phyloP scores from a whole-genome alignment of 2,329 filamentous ascomycete species.

The Phymatotrichopsis omnivora region DNA sequence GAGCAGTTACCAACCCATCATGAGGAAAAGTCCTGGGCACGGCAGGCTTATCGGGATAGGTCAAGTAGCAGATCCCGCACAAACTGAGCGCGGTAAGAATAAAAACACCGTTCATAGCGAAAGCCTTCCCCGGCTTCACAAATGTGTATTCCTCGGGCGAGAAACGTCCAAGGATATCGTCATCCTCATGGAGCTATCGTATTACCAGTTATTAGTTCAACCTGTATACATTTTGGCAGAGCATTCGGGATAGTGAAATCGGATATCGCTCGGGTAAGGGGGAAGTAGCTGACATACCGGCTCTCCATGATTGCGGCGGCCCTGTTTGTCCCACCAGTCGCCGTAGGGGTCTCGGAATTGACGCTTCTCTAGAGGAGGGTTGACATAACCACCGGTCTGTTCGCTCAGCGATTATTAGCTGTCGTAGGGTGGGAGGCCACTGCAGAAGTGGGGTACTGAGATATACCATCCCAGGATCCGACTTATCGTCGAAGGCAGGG shows the following conservation, averaged over 20 bases:
- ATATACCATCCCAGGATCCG: conserved; percentile 26
- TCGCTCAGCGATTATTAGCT: neutral
- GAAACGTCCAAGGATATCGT: conserved; percentile 86
- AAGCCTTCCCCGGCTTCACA: conserved; percentile 57
- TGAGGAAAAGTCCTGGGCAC: conserved; percentile 58
- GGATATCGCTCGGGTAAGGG: neutral
- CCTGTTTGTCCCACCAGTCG: conserved; percentile 96
- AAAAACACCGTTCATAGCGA: conserved; percentile 59
- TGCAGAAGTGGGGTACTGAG: too few species aligned
- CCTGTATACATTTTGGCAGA: too few species aligned
- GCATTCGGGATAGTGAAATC: too few species aligned
- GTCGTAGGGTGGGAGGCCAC: neutral
- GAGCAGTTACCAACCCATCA: conserved; percentile 60
- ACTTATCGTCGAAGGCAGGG: conserved; percentile 16
- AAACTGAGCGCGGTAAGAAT: conserved; percentile 53
- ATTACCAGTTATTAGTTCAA: conserved; percentile 3
- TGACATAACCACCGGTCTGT: conserved; percentile 76
- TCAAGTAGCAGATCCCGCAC: conserved; percentile 55
- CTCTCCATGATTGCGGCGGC: conserved; percentile 93
- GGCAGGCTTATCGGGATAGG: conserved; percentile 62
- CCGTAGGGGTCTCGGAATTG: conserved; percentile 86
- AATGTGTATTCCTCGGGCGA: conserved; percentile 83
- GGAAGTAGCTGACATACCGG: conserved; percentile 43
- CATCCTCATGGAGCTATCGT: conserved; percentile 70
- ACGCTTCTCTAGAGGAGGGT: conserved; percentile 70